Evolutionary conservation across 495 filamentous ascomycete genomes (phyloP), one percentile per base, ranked within the genome.

Genomic region (Darksidea phi): DNA sequence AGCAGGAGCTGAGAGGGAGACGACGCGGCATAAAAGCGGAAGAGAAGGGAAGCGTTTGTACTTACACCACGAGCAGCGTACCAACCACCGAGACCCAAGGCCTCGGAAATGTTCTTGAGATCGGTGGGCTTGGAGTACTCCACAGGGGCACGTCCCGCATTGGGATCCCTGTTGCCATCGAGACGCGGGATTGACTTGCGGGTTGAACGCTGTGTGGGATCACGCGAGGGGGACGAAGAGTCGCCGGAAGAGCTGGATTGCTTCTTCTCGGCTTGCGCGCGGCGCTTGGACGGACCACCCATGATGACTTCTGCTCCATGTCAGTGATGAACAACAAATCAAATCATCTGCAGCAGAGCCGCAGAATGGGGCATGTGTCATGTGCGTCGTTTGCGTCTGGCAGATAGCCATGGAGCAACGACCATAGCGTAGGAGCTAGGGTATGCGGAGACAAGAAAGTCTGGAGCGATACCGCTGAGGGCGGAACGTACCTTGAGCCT

Each of bases 131-230:
- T 45, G 18, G 41, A 48, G 48, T 61, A 61, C 7, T 54, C 58
- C 26, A 54, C n/a, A 0, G 67, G 50, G 5, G 21, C 25, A 2
- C 26, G n/a, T 24, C 12, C 23, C 13, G 20, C n/a, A 13, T 6
- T 46, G 5, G 61, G 58, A 50, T 72, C 70, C 5, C 63, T 59
- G 37, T 72, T 72, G 53, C 73, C 73, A 61, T 75, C 73, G 55
- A 68, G 66, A 46, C 57, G 57, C 15, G 57, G 51, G 47, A 68
- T 58, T 38, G 47, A 41, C 51, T 63, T 67, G 10, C 56, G 53
- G 1, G 57, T 48, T 17, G 64, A 63, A 20, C 62, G 47, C 53
- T 58, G 57, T 10, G 50, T 59, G 15, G 18, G 43, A 37, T 36
- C 54, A 38, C 38, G 57, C 20, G 34, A 34, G 15, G 66, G 53